Conservation (phyloP, 2,329 filamentous ascomycete species). For the Xylaria sp. region DNA sequence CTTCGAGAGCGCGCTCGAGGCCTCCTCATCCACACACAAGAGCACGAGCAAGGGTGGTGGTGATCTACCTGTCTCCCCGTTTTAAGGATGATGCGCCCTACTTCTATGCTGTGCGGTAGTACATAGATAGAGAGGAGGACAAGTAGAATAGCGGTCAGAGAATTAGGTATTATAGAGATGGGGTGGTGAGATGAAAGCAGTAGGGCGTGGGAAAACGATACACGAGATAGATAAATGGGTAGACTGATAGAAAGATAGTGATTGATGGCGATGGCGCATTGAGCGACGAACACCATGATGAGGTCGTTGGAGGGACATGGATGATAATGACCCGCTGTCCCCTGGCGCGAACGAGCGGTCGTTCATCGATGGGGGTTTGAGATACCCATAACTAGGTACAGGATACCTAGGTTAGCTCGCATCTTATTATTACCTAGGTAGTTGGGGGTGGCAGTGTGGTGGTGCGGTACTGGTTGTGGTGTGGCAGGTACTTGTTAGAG, state of each 20-base stretch:
- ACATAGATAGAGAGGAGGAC: neutral
- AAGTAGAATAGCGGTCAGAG: slow-evolving; percentile 30
- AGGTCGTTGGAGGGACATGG: slow-evolving; percentile 33
- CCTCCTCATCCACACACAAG: slow-evolving; percentile 4
- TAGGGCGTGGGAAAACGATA: slow-evolving; percentile 15
- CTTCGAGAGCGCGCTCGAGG: neutral
- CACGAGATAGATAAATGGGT: neutral
- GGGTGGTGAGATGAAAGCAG: slow-evolving; percentile 24
- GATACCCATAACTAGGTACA: too few species aligned
- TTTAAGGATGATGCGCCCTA: slow-evolving; percentile 2
- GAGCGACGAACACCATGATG: slow-evolving; percentile 30
- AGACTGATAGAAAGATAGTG: slow-evolving; percentile 14
- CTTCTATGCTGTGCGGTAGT: neutral
- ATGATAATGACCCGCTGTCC: slow-evolving; percentile 25
- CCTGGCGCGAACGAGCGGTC: slow-evolving; percentile 29
- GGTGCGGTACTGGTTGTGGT: neutral
- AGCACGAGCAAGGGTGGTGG: slow-evolving; percentile 3
- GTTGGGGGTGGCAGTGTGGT: slow-evolving; percentile 12
- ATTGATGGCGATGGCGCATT: slow-evolving; percentile 32
- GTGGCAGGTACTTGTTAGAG: neutral
- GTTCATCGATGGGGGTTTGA: slow-evolving; percentile 11
- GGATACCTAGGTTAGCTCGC: neutral
- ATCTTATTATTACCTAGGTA: neutral
- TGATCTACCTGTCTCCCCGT: neutral
- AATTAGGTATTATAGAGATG: neutral